Base-by-base conservation (phyloP, 2,329 filamentous ascomycete species). In the Hypoxylon sp. region DNA sequence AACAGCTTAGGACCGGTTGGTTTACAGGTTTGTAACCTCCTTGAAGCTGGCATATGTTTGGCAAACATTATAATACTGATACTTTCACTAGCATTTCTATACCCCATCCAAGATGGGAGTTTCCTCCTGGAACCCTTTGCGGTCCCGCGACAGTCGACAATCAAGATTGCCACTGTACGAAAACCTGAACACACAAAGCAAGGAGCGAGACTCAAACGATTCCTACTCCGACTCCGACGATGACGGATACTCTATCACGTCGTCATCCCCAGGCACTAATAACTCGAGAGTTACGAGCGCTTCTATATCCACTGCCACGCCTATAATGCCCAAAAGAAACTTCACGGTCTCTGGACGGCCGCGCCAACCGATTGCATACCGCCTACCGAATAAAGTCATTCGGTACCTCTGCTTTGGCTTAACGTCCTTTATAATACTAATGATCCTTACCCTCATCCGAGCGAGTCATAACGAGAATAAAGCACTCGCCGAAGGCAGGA, bases 321-420 rank as follows among this genome's bases (percentile, higher is more conserved):
- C 84, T 34, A 85, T 87, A 76, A 75, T 83, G 41, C 79, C 82
- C 2, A 84, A 80, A 56, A 78, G 79, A 67, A 73, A 74, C 13
- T 75, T 78, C 34, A 72, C 74, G 28, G 65, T 79, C 17, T 62
- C 76, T 30, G 76, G 79, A 21, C 73, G 76, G 11, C 75, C 80
- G 11, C 74, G 73, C 14, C 75, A 79, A 48, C 73, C 79, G 6
- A 74, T 80, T 59, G 78, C 86, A 57, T 92, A 91, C 74, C 85
- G 89, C 32, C 80, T 94, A 45, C 92, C 92, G 5, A 89, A 90
- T 75, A 91, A 86, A 68, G 87, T 96, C 64, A 89, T 93, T 61
- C 86, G 93, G 73, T 97, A 91, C 77, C 87, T 97, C 60, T 93
- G 93, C 70, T 82, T 94, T 52, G 87, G 85, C 2, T 82, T 97